phyloP scores from a whole-genome alignment of 148 eudicot species.

The Chenopodium berlandieri region DNA sequence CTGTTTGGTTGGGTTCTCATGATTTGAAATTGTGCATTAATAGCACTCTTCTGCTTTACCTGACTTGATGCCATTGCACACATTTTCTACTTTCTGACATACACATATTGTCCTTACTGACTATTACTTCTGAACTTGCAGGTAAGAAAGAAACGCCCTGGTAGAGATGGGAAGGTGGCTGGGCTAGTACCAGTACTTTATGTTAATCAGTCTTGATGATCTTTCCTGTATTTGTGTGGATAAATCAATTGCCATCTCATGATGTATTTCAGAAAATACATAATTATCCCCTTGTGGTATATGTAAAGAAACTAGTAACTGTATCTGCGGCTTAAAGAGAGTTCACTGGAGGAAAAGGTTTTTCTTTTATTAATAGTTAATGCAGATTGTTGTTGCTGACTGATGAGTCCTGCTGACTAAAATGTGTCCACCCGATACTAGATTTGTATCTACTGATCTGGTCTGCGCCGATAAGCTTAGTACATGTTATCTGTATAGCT shows the following conservation, averaged over 20 bases:
- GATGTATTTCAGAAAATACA: not conserved
- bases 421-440: not conserved
- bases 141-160: slow-evolving; percentile 92
- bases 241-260: slow-evolving; percentile 4
- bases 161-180: slow-evolving; percentile 89
- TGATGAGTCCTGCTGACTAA: not conserved
- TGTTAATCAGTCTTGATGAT: slow-evolving; percentile 67
- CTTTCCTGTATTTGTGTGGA: slow-evolving; percentile 1
- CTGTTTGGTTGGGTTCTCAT: not conserved
- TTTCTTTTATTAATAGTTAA: not conserved
- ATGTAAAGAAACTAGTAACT: not conserved
- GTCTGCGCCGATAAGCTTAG: not conserved
- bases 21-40: not conserved
- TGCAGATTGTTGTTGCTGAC: slow-evolving; percentile 1
- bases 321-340: not conserved
- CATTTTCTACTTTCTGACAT: not conserved
- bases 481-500: not conserved
- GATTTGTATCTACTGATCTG: not conserved
- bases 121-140: slow-evolving; percentile 25
- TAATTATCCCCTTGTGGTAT: not conserved
- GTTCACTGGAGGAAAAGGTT: not conserved
- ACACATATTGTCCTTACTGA: not conserved
- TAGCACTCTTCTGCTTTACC: not conserved
- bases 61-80: not conserved
- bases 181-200: slow-evolving; percentile 93